Evolutionary conservation across 2,329 filamentous ascomycete species (phyloP), one percentile per base, ranked within the genome.

Genomic region (Penicillium griseofulvum): DNA sequence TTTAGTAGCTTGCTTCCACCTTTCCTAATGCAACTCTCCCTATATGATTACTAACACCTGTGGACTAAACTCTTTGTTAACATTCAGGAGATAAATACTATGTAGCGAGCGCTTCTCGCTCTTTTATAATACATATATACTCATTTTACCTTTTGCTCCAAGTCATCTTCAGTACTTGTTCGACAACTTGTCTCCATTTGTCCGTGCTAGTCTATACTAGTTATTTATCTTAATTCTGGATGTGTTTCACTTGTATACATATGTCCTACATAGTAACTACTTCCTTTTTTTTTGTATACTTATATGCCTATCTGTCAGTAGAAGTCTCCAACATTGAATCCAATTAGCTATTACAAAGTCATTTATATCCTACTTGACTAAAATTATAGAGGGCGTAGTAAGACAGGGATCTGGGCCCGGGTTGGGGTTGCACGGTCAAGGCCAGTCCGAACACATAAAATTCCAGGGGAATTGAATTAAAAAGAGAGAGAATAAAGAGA

Each of bases 401-500:
- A 39, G 28, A 51, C 52, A 54, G 52, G 52, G 52, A 54, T 54
- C 46, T 54, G 52, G 46, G 28, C 46, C 52, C 39, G 47, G 47
- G 39, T 51, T 54, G 52, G 52, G 52, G 52, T 54, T 54, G 52
- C 52, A 54, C 52, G 51, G 51, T 53, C 33, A 54, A 51, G 24
- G 51, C 39, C 47, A 51, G 47, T 54, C 52, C 52, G 47, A 54
- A 54, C 47, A 54, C 47, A 54, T 28, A 54, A 54, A 54, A 45
- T 51, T 54, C 52, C 52, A 54, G 52, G 47, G 46, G 52, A 42
- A 49, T 49, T 43, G 45, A 19, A 31, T 41, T 19, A 26, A 34
- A 46, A 29, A 17, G 10, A 53, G 11, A 42, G 24, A 45, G 31
- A n/a, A 34, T 26, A 33, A 28, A 26, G 16, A 29, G 8, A 4